phyloP scores from a whole-genome alignment of 495 filamentous ascomycete species.

The Penicillium odoratum region DNA sequence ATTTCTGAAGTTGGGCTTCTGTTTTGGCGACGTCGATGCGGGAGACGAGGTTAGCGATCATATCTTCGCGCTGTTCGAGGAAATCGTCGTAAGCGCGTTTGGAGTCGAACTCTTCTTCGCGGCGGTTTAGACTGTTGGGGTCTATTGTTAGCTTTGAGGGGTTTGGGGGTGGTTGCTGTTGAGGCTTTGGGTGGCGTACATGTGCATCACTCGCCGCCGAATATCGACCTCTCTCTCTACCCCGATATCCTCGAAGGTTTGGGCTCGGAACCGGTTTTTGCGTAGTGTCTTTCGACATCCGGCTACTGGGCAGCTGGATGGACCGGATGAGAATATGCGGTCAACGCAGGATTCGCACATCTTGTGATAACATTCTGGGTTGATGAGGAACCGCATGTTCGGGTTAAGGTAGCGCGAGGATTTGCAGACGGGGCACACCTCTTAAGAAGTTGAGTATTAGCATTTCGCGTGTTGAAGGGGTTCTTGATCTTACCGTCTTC shows the following conservation, averaged over 20 bases:
- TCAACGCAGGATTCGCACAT: conserved; percentile 96
- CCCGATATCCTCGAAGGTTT: conserved; percentile 86
- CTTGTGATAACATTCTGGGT: conserved; percentile 97
- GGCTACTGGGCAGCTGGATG: conserved; percentile 85
- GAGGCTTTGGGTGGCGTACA: conserved; percentile 40
- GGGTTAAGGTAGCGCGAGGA: conserved; percentile 91
- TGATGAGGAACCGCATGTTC: conserved; percentile 90
- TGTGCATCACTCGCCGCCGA: conserved; percentile 70
- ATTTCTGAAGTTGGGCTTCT: conserved; percentile 65
- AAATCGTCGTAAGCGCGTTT: conserved; percentile 88
- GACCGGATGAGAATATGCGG: conserved; percentile 88
- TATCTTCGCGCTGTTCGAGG: conserved; percentile 86
- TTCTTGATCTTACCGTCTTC: conserved; percentile 48
- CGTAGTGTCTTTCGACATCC: conserved; percentile 83
- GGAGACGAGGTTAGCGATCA: conserved; percentile 83
- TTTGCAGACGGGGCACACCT: conserved; percentile 97
- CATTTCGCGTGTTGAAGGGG: not conserved
- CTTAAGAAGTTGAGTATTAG: conserved; percentile 41
- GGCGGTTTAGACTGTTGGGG: conserved; percentile 69
- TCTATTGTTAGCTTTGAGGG: not conserved
- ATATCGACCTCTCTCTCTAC: conserved; percentile 97
- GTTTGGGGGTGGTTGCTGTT: not conserved
- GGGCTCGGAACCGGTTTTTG: conserved; percentile 75
- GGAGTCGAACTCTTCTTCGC: conserved; percentile 85
- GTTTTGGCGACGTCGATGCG: conserved; percentile 68